Conservation (phyloP, 2,329 filamentous ascomycete species). For the Colletotrichum noveboracense region DNA sequence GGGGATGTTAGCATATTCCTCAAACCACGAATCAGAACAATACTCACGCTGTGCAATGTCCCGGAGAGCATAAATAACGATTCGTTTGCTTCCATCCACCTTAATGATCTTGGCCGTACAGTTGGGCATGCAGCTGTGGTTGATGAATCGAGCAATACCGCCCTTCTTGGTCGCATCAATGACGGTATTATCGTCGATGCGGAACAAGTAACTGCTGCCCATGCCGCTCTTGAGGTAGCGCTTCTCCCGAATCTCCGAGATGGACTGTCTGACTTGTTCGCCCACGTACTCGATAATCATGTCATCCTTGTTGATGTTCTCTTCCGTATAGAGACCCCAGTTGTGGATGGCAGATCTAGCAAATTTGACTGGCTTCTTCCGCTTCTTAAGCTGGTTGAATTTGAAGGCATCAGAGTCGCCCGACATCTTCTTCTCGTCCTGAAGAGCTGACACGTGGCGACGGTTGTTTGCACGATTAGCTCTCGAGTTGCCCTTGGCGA, state of each 20-base stretch:
- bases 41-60: slow-evolving; percentile 92
- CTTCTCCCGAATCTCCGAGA: slow-evolving; percentile 93
- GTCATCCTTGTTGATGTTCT: slow-evolving; percentile 95
- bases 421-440: slow-evolving; percentile 88
- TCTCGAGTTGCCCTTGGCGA: slow-evolving; percentile 87
- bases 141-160: slow-evolving; percentile 97
- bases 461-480: slow-evolving; percentile 96
- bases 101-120: slow-evolving; percentile 99
- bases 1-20: slow-evolving; percentile 28
- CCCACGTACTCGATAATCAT: slow-evolving; percentile 99
- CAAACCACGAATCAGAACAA: not conserved
- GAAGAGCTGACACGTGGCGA: slow-evolving; percentile 91
- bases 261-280: slow-evolving; percentile 94
- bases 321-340: slow-evolving; percentile 97
- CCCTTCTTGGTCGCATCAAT: slow-evolving; percentile 99
- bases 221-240: slow-evolving; percentile 96
- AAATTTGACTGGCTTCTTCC: slow-evolving; percentile 99
- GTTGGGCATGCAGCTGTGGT: slow-evolving; percentile 97
- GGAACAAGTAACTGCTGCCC: slow-evolving; percentile 95
- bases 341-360: slow-evolving; percentile 98
- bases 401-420: slow-evolving; percentile 91
- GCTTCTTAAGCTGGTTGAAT: slow-evolving; percentile 99
- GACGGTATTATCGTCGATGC: slow-evolving; percentile 96
- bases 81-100: slow-evolving; percentile 95
- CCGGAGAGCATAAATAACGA: slow-evolving; percentile 97